phyloP scores from a whole-genome alignment of 371 early-diverging fungal species.

The Mortierella sp. region DNA sequence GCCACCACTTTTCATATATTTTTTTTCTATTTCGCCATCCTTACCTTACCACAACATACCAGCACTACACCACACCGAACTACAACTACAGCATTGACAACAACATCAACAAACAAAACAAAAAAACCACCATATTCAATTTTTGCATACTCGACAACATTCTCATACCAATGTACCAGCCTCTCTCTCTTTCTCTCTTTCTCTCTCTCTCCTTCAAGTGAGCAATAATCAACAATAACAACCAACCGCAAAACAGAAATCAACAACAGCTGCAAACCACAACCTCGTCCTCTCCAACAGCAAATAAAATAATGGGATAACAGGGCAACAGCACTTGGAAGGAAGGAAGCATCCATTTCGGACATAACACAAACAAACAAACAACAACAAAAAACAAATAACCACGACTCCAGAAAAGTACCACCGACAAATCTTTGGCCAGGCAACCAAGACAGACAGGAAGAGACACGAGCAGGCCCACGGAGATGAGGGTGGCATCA shows the following conservation, averaged over 20 bases:
- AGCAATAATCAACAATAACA: constrained; percentile 1
- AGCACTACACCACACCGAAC: background rate
- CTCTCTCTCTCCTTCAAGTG: background rate
- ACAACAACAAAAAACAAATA: background rate
- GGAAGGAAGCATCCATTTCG: constrained; percentile 2
- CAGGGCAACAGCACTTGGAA: background rate
- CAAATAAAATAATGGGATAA: background rate
- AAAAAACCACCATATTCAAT: constrained; percentile 12
- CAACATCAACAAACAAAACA: background rate
- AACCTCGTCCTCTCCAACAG: background rate
- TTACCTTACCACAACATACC: background rate
- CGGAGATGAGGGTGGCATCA: background rate
- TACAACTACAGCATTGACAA: background rate
- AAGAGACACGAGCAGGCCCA: background rate
- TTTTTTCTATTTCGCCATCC: background rate
- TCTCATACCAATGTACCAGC: background rate
- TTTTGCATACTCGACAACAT: background rate
- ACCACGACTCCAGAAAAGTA: constrained; percentile 1
- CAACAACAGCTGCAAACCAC: constrained; percentile 13
- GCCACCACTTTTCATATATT: background rate
- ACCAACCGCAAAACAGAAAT: background rate
- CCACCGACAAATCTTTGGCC: background rate
- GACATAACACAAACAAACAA: background rate
- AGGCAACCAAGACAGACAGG: background rate
- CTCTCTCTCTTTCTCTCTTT: background rate